phyloP scores from a whole-genome alignment of 2,329 filamentous ascomycete genomes.

The Dothideomycetidae sp. region DNA sequence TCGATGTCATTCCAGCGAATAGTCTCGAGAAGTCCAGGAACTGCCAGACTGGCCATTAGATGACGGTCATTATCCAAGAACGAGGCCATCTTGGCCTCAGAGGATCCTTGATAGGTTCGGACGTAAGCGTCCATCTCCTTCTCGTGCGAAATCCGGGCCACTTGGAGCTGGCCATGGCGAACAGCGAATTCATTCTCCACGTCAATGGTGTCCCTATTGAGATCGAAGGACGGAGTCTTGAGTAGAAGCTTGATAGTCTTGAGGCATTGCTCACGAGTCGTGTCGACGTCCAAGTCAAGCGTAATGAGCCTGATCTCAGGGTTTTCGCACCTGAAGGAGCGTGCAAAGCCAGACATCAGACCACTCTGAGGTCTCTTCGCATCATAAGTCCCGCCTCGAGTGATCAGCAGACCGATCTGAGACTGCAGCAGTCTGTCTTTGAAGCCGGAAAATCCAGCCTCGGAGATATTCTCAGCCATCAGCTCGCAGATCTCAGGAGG shows the following conservation, averaged over 20 bases:
- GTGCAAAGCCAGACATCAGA: slow-evolving; percentile 7
- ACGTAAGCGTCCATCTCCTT: slow-evolving; percentile 9
- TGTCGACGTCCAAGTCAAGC: slow-evolving; percentile 10
- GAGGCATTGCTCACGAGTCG: background rate
- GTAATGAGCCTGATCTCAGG: slow-evolving; percentile 7
- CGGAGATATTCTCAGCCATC: background rate
- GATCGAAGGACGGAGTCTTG: slow-evolving; percentile 6
- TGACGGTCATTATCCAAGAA: slow-evolving; percentile 8
- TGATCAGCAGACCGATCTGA: background rate
- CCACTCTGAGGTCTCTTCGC: background rate
- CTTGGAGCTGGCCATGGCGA: slow-evolving; percentile 6
- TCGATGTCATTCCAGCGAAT: slow-evolving; percentile 7
- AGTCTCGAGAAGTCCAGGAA: slow-evolving; percentile 6
- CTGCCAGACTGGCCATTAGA: slow-evolving; percentile 4
- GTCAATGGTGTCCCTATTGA: slow-evolving; percentile 1
- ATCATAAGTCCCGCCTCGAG: slow-evolving; percentile 2
- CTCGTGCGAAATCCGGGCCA: slow-evolving; percentile 11
- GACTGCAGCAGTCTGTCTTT: background rate
- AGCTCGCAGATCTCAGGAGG: background rate
- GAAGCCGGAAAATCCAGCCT: background rate
- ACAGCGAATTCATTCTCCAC: slow-evolving; percentile 11
- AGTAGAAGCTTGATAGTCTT: slow-evolving; percentile 5
- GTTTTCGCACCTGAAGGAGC: slow-evolving; percentile 13
- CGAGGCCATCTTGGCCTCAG: slow-evolving; percentile 8
- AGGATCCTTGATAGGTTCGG: slow-evolving; percentile 8